phyloP scores from a whole-genome alignment of 139 green algal genomes.

The Chlamydomonas sp. region DNA sequence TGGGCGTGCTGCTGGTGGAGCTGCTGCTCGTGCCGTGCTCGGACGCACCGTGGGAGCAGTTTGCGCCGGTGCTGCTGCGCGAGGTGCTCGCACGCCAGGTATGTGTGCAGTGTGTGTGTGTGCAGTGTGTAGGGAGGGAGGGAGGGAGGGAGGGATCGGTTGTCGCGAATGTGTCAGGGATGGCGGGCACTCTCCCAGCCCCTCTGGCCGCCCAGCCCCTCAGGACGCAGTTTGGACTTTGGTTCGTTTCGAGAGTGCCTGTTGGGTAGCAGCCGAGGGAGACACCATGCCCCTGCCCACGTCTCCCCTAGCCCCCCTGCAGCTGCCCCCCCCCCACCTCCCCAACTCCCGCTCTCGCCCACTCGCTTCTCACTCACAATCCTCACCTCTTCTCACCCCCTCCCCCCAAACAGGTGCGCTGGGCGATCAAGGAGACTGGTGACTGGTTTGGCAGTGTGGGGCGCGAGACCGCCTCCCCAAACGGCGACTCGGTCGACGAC shows the following conservation, averaged over 20 bases:
- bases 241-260: not conserved
- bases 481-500: not conserved
- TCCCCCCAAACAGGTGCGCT: not conserved
- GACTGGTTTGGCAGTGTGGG: not conserved
- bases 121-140: not conserved
- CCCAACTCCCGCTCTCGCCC: no score
- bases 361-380: no score
- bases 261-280: no score
- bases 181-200: no score
- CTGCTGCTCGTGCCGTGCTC: slow-evolving; percentile 26
- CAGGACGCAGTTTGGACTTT: not conserved
- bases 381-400: not conserved
- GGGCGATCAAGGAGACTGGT: not conserved
- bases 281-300: no score
- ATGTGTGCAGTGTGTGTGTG: not conserved
- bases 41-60: slow-evolving; percentile 15
- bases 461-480: not conserved
- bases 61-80: slow-evolving; percentile 17
- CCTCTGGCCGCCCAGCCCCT: no score
- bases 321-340: no score
- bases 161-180: no score
- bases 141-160: no score
- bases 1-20: slow-evolving; percentile 30
- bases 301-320: no score
- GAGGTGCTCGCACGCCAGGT: slow-evolving; percentile 28